phyloP scores from a whole-genome alignment of 805 yeast genomes.

The Metschnikowia koreensis region DNA sequence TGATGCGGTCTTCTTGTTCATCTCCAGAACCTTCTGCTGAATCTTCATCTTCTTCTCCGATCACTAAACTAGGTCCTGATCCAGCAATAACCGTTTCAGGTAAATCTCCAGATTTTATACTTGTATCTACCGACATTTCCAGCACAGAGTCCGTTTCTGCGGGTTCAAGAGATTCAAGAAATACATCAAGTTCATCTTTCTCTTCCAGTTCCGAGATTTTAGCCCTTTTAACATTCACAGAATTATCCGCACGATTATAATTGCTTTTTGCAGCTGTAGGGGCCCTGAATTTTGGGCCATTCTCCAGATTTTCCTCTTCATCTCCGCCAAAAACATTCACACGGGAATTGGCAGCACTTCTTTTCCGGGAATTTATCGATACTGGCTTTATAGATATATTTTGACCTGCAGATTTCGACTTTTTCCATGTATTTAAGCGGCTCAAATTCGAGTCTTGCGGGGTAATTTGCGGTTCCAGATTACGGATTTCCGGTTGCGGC shows the following conservation, averaged over 20 bases:
- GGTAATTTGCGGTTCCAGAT: conserved; percentile 14
- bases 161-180: conserved; percentile 10
- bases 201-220: not conserved
- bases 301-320: conserved; percentile 25
- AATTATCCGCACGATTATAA: conserved; percentile 11
- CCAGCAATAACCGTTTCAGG: not conserved
- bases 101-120: too few species aligned
- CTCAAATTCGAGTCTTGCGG: conserved; percentile 19
- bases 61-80: not conserved
- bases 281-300: conserved; percentile 20
- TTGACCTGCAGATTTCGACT: conserved; percentile 20
- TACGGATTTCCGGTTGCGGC: not conserved
- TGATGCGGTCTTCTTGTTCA: conserved; percentile 32
- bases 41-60: not conserved
- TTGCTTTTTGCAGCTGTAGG: conserved; percentile 15
- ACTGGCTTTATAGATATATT: conserved; percentile 10
- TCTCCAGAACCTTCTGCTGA: conserved; percentile 16
- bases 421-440: conserved; percentile 53
- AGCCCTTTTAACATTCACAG: not conserved
- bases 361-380: not conserved
- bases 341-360: not conserved
- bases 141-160: not conserved
- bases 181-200: conserved; percentile 31
- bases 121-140: not conserved
- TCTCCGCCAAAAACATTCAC: conserved; percentile 21